phyloP scores from a whole-genome alignment of 2,329 filamentous ascomycete species.

The Passalora sequoiae region DNA sequence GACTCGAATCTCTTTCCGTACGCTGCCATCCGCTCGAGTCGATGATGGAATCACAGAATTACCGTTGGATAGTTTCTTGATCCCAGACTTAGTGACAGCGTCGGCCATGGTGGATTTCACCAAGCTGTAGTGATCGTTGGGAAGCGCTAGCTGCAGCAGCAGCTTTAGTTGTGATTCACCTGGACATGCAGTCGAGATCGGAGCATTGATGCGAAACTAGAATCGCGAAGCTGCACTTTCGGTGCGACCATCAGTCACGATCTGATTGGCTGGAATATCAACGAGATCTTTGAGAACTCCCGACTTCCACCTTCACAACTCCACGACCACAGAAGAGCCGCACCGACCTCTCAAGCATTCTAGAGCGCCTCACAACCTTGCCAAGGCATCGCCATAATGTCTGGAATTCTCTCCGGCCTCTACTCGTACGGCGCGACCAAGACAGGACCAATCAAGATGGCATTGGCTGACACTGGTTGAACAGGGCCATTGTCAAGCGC shows the following conservation, averaged over 20 bases:
- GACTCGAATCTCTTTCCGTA: conserved; percentile 91
- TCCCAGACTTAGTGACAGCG: conserved; percentile 42
- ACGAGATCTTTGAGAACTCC: conserved; percentile 3
- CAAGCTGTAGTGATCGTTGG: conserved; percentile 30
- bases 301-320: neutral
- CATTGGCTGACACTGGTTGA: conserved; percentile 27
- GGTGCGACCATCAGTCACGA: neutral
- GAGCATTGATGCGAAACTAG: neutral
- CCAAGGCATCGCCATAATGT: conserved; percentile 46
- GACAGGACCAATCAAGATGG: too few relatives aligned
- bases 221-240: neutral
- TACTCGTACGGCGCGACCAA: conserved; percentile 39
- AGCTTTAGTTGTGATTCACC: neutral
- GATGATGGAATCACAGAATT: conserved; percentile 87
- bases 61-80: conserved; percentile 69
- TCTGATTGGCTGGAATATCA: neutral
- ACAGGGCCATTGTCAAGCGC: conserved; percentile 74
- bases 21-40: conserved; percentile 76
- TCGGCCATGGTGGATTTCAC: conserved; percentile 39
- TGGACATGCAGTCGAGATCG: neutral
- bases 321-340: conserved; percentile 1
- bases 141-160: conserved; percentile 1
- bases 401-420: conserved; percentile 53
- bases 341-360: neutral
- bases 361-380: neutral